Percentiles rank a stretch among this genome's conserved stretches.
Conservation (phyloP, 345 rosid genomes). For the Arabidopsis suecica region DNA sequence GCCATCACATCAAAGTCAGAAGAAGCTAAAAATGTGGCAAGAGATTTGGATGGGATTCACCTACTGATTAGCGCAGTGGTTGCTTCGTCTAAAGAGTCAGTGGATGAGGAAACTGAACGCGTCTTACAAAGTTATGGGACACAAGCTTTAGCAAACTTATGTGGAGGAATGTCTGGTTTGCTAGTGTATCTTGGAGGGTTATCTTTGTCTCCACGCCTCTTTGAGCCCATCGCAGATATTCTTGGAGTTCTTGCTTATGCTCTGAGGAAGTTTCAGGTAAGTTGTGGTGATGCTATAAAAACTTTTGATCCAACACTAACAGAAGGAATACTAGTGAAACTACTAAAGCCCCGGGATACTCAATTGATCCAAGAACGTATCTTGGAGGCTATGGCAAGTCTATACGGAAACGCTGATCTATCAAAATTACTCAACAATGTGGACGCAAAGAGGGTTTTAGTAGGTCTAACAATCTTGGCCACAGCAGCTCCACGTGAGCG, state of each 20-base stretch:
- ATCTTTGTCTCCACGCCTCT: conserved; percentile 71
- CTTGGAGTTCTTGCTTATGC: conserved; percentile 87
- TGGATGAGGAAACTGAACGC: conserved; percentile 66
- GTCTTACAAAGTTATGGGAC: conserved; percentile 74
- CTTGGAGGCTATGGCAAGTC: conserved; percentile 89
- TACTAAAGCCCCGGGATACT: conserved; percentile 72
- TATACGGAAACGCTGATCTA: conserved; percentile 66
- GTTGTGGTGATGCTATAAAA: conserved; percentile 49
- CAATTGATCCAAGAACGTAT: conserved; percentile 77
- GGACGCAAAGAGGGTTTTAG: conserved; percentile 75
- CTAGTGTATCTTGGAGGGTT: conserved; percentile 68
- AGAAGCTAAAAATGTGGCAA: conserved; percentile 62
- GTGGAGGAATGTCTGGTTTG: conserved; percentile 75
- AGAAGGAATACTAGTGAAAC: conserved; percentile 63
- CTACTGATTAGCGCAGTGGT: conserved; percentile 79
- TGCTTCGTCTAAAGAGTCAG: conserved; percentile 80
- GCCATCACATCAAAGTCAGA: conserved; percentile 73
- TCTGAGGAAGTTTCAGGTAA: conserved; percentile 66
- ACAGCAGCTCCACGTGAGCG: conserved; percentile 59
- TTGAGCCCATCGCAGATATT: conserved; percentile 79
- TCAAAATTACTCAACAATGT: conserved; percentile 57
- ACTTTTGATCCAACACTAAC: conserved; percentile 60
- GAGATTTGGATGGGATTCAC: conserved; percentile 68
- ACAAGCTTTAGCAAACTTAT: conserved; percentile 75
- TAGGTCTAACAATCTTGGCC: conserved; percentile 74